Base-by-base conservation (phyloP, 1,139 yeast genomes). In the Geotrichum candidum region DNA sequence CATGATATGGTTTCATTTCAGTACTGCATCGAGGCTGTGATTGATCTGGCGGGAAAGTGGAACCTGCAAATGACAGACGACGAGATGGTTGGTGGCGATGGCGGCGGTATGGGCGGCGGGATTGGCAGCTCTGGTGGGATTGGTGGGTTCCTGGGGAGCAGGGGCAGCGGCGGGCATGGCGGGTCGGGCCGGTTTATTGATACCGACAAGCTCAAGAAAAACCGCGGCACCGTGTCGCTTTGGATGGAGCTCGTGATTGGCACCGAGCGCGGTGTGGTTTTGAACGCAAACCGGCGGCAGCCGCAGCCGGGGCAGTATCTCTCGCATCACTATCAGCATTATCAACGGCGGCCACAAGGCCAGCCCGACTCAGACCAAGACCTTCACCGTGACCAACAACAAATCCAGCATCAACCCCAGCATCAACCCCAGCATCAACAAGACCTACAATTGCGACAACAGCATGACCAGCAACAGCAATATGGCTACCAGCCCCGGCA, bases 241-340 rank as follows among this genome's bases (percentile, higher is more conserved):
- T 89, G 92, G 60, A 82, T 90, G 1, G 96, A 89, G 73, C 82
- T 90, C 1, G 80, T 89, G 22, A 81, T 90, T 46, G 97, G 97
- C 5, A 90, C 96, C 0, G 85, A 82, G 68, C 76, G 91, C 65
- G 80, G 62, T 31, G 61, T 22, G 78, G 65, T 71, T 64, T 58
- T 65, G 66, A 63, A 61, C 65, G 56, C 64, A 64, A 48, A 60
- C 61, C 60, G 60, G 31, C 59, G 29, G 50, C 61, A 22, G 35
- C 63, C 61, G 38, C 62, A 41, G 5, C 27, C 27, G 27, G 27
- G 27, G 55, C 64, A 51, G 65, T 60, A 35, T 29, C 62, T 18
- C 31, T 10, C 15, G 15, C 46, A 53, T 22, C 15, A 25, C 11
- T 7, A 18, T 65, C 64, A 23, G 70, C 71, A 1, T 70, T 67